These are phyloP conservation scores for Radiomyces spectabilis DNA, from an alignment of 192 early-diverging fungal species.

Conservation along the genomic window DNA sequence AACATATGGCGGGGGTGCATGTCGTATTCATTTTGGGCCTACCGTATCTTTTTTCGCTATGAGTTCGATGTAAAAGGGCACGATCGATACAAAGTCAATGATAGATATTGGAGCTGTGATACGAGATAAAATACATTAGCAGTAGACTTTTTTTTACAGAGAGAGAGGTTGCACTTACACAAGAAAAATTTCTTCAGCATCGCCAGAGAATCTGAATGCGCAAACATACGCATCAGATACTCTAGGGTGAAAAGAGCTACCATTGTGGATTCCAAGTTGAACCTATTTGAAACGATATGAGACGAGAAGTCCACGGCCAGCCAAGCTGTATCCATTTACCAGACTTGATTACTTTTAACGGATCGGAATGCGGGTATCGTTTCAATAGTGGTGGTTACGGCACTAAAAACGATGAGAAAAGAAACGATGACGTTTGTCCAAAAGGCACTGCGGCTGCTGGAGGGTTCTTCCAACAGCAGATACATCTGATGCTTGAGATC, in stretches of 20 bases:
- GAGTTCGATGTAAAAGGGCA: slow-evolving; percentile 77
- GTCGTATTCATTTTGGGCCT: too few species aligned
- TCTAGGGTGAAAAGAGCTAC: slow-evolving; percentile 71
- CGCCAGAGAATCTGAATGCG: slow-evolving; percentile 62
- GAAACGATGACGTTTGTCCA: slow-evolving; percentile 66
- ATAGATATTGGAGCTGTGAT: slow-evolving; percentile 51
- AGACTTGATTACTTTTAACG: slow-evolving; percentile 37
- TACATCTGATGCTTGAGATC: slow-evolving; percentile 53
- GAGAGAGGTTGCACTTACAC: too few species aligned
- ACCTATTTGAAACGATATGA: slow-evolving; percentile 43
- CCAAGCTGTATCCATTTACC: slow-evolving; percentile 33
- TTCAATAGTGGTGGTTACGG: slow-evolving; percentile 70
- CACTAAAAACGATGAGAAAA: slow-evolving; percentile 64
- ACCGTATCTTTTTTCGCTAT: slow-evolving; percentile 56
- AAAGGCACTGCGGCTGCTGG: slow-evolving; percentile 65
- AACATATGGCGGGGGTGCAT: too few species aligned
- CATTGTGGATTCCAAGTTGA: slow-evolving; percentile 60
- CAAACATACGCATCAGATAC: slow-evolving; percentile 57
- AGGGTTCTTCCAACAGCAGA: slow-evolving; percentile 69
- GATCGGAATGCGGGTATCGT: slow-evolving; percentile 70
- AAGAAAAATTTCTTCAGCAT: slow-evolving; percentile 49
- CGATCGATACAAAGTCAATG: slow-evolving; percentile 68
- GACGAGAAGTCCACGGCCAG: not conserved
- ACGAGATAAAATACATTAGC: not conserved
- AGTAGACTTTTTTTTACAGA: slow-evolving; percentile 8